These are phyloP conservation scores for Paecilomyces sp. DNA, from an alignment of 2,329 filamentous ascomycete species.

Conservation along the genomic window DNA sequence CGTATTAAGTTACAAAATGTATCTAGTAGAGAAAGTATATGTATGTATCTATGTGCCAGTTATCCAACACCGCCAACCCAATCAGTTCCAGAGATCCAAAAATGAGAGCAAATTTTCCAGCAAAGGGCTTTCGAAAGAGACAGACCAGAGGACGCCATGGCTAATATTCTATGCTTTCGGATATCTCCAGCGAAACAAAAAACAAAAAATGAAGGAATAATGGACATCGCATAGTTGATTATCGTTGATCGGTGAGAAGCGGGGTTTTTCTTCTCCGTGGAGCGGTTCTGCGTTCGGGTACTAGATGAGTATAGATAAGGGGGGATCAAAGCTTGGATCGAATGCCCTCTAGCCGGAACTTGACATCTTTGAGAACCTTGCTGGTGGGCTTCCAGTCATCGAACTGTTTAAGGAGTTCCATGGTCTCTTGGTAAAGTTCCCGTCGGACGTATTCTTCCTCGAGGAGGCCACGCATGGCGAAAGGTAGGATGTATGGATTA, in stretches of 20 bases:
- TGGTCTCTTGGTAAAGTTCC: constrained; percentile 69
- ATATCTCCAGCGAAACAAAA: not conserved
- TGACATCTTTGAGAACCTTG: constrained; percentile 91
- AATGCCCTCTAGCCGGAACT: constrained; percentile 86
- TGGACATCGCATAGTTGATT: not conserved
- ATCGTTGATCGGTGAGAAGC: not conserved
- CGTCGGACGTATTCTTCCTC: constrained; percentile 88
- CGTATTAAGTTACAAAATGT: constrained; percentile 2
- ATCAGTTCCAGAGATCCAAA: not conserved
- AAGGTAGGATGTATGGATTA: constrained; percentile 88
- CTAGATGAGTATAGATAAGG: not conserved
- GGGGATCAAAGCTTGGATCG: constrained; percentile 63
- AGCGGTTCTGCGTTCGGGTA: not conserved
- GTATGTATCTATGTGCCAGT: not conserved
- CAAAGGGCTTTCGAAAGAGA: not conserved
- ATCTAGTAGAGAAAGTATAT: not conserved
- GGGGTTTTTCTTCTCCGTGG: not conserved
- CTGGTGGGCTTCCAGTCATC: constrained; percentile 87
- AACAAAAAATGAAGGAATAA: not conserved
- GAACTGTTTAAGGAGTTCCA: constrained; percentile 74
- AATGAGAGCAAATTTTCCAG: not conserved
- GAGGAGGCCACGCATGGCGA: constrained; percentile 87
- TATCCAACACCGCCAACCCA: not conserved
- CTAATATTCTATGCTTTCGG: not conserved
- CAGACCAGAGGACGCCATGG: not conserved